Evolutionary conservation across 1,284 basidiomycete species (phyloP).

Genomic region (Puccinia triticina): DNA sequence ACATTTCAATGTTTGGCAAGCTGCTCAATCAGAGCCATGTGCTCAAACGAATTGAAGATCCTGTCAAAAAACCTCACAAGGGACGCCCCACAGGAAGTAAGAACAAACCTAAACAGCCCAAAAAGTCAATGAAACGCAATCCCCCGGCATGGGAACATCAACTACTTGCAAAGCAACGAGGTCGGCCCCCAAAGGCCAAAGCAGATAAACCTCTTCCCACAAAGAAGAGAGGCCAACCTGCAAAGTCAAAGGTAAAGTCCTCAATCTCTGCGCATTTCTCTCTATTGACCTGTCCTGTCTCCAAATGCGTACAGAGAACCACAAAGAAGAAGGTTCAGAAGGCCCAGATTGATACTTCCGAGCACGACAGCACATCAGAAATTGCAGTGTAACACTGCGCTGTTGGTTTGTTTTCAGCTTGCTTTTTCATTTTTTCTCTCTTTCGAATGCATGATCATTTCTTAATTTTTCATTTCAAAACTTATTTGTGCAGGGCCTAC

Average conservation of each 20-base stretch:
- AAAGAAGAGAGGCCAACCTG: background rate
- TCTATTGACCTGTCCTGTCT: background rate
- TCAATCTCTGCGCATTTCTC: too few relatives aligned
- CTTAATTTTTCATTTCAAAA: too few relatives aligned
- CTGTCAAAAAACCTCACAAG: background rate
- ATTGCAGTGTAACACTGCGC: background rate
- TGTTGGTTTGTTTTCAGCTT: background rate
- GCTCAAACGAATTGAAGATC: background rate
- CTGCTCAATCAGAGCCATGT: background rate
- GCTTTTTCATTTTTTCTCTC: too few relatives aligned
- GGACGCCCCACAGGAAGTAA: background rate
- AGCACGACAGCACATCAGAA: background rate
- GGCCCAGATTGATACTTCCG: background rate
- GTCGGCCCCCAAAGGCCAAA: background rate
- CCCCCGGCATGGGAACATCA: constrained; percentile 1
- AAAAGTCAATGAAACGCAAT: background rate
- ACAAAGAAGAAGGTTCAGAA: background rate
- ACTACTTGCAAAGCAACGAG: background rate
- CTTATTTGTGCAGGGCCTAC: too few relatives aligned
- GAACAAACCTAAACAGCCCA: background rate
- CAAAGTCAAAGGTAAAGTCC: constrained; percentile 1
- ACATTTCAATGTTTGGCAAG: background rate
- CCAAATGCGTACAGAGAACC: background rate
- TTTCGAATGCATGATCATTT: too few relatives aligned
- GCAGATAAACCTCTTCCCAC: too few relatives aligned